These are phyloP conservation scores for Phanerochaete carnosa DNA, from an alignment of 768 basidiomycete genomes.

Conservation along the genomic window DNA sequence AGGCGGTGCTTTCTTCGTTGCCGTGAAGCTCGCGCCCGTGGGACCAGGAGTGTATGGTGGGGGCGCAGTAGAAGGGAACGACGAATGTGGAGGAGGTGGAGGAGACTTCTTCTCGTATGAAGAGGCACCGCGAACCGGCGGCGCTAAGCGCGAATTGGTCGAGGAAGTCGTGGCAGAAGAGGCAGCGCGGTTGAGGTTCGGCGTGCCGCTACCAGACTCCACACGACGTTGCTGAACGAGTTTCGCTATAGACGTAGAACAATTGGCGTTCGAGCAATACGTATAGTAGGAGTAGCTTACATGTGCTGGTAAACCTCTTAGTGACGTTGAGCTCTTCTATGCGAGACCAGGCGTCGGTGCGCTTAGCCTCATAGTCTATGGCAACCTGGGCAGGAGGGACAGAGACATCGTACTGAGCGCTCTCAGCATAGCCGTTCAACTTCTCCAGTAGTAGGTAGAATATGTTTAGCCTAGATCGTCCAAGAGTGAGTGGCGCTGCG, in stretches of 20 bases:
- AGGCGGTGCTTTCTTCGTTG: constrained; percentile 75
- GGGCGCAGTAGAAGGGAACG: constrained; percentile 30
- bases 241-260: constrained; percentile 44
- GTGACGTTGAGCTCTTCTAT: constrained; percentile 81
- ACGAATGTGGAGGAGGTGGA: constrained; percentile 28
- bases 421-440: constrained; percentile 77
- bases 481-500: neutral
- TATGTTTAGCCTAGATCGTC: constrained; percentile 76
- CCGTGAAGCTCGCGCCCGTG: constrained; percentile 34
- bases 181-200: constrained; percentile 10
- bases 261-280: neutral
- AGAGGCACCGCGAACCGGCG: constrained; percentile 28
- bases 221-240: constrained; percentile 57
- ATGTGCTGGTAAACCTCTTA: constrained; percentile 82
- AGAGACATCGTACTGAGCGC: constrained; percentile 67
- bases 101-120: constrained; percentile 41
- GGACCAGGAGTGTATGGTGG: constrained; percentile 35
- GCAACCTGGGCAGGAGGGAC: constrained; percentile 67
- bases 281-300: constrained; percentile 41
- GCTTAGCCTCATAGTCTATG: constrained; percentile 71
- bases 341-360: constrained; percentile 77
- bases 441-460: constrained; percentile 95
- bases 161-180: constrained; percentile 24
- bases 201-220: constrained; percentile 13
- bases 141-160: constrained; percentile 17